phyloP scores from a whole-genome alignment of 371 early-diverging fungal genomes.

The Mortierella sp. region DNA sequence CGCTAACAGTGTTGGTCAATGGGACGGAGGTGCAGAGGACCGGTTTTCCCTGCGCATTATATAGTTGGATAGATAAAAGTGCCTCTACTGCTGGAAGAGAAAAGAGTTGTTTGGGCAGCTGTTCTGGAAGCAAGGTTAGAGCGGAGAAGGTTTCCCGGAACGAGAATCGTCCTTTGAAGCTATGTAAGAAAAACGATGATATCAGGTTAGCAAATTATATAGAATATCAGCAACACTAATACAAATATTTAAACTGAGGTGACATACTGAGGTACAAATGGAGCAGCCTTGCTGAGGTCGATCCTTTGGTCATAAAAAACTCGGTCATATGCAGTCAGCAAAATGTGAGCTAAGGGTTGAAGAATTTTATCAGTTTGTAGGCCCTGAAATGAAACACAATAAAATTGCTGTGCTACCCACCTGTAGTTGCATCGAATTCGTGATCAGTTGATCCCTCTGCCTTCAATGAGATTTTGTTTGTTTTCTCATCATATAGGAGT shows the following conservation, averaged over 20 bases:
- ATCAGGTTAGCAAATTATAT: not conserved
- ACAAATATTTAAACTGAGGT: too few relatives aligned
- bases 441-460: constrained; percentile 28
- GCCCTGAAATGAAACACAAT: not conserved
- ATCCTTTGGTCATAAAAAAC: constrained; percentile 41
- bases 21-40: constrained; percentile 43
- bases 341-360: constrained; percentile 30
- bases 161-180: constrained; percentile 36
- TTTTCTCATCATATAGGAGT: constrained; percentile 24
- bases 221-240: too few relatives aligned
- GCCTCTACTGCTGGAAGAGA: constrained; percentile 47
- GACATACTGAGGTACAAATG: constrained; percentile 22
- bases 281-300: constrained; percentile 10
- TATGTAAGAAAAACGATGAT: not conserved
- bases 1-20: constrained; percentile 37
- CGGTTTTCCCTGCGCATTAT: constrained; percentile 16
- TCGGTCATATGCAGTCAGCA: constrained; percentile 38
- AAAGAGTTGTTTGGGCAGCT: constrained; percentile 41
- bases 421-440: constrained; percentile 27
- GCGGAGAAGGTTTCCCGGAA: constrained; percentile 37
- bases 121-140: constrained; percentile 23
- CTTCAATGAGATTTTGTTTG: constrained; percentile 36
- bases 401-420: constrained; percentile 10
- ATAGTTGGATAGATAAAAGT: constrained; percentile 36
- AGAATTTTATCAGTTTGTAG: not conserved